Conservation (phyloP, 169 alveolate species). For the Babesia ovis region DNA sequence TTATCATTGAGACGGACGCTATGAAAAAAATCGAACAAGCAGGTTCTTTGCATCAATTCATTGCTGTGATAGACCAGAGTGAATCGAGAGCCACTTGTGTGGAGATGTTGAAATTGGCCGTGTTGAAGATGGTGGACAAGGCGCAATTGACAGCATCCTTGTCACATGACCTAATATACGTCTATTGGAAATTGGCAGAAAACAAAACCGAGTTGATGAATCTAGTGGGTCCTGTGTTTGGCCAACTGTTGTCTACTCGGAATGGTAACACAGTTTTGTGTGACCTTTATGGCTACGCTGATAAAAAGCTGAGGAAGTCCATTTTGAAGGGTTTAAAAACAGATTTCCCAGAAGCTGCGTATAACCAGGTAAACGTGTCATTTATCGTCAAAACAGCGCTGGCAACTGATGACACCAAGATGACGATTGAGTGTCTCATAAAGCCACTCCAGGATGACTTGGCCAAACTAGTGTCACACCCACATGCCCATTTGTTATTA, state of each 20-base stretch:
- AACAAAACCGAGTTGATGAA: conserved; percentile 47
- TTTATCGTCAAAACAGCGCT: conserved; percentile 34
- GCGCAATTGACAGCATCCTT: conserved; percentile 47
- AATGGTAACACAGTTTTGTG: conserved; percentile 46
- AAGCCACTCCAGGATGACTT: conserved; percentile 50
- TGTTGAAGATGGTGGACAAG: conserved; percentile 62
- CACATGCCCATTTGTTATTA: conserved; percentile 22
- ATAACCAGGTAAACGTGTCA: conserved; percentile 42
- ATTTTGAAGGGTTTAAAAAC: conserved; percentile 45
- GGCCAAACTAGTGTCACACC: conserved; percentile 23
- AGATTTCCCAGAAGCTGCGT: conserved; percentile 62
- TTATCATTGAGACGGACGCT: conserved; percentile 32
- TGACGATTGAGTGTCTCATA: conserved; percentile 42
- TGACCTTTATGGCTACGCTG: conserved; percentile 58
- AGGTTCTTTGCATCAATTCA: conserved; percentile 44
- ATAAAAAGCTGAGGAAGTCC: conserved; percentile 48
- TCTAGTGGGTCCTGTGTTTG: conserved; percentile 40
- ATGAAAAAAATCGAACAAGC: conserved; percentile 5
- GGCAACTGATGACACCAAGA: conserved; percentile 65
- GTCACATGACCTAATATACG: conserved; percentile 54
- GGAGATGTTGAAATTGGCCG: conserved; percentile 30
- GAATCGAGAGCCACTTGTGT: conserved; percentile 13
- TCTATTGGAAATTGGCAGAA: conserved; percentile 43
- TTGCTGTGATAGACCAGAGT: conserved; percentile 19
- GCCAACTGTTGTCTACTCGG: conserved; percentile 62